Percentiles rank a stretch among this genome's conserved stretches.
Conservation (phyloP, 169 alveolate species). For the Eimeria acervulina region DNA sequence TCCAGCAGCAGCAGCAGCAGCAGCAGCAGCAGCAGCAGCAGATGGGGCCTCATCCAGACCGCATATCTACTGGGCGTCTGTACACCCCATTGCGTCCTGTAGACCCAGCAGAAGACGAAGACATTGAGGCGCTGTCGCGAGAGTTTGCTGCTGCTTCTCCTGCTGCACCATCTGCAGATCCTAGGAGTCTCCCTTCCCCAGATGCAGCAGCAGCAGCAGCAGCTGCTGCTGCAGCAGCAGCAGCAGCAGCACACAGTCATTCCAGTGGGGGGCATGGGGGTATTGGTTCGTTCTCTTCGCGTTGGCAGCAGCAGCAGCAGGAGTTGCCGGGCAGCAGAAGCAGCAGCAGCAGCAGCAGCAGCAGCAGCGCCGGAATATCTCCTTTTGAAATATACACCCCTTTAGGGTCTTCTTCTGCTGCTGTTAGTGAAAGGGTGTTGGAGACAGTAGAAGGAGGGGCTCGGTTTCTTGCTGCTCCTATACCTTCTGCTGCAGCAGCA, state of each 20-base stretch:
- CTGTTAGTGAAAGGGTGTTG: too few relatives aligned
- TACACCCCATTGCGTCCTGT: conserved; percentile 25
- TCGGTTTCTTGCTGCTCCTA: too few relatives aligned
- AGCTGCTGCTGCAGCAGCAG: background rate
- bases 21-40: too few relatives aligned
- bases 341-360: too few relatives aligned
- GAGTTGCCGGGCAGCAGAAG: background rate
- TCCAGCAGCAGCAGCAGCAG: too few relatives aligned
- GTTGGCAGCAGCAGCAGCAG: conserved; percentile 13
- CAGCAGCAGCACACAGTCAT: background rate
- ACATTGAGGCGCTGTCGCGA: background rate
- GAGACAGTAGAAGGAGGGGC: too few relatives aligned
- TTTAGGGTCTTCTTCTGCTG: too few relatives aligned
- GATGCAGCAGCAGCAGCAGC: conserved; percentile 40
- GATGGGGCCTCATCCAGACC: conserved; percentile 11
- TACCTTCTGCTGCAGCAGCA: too few relatives aligned
- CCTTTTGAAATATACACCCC: too few relatives aligned
- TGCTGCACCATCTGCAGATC: background rate
- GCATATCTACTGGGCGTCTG: background rate
- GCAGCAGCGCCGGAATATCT: too few relatives aligned
- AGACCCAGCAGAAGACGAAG: conserved; percentile 17
- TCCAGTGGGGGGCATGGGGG: too few relatives aligned
- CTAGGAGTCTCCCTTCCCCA: background rate
- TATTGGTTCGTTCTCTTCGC: background rate
- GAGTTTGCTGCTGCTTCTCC: background rate